These are phyloP conservation scores for Melanopsichium pennsylvanicum DNA, from an alignment of 1,284 basidiomycete species.

Conservation along the genomic window DNA sequence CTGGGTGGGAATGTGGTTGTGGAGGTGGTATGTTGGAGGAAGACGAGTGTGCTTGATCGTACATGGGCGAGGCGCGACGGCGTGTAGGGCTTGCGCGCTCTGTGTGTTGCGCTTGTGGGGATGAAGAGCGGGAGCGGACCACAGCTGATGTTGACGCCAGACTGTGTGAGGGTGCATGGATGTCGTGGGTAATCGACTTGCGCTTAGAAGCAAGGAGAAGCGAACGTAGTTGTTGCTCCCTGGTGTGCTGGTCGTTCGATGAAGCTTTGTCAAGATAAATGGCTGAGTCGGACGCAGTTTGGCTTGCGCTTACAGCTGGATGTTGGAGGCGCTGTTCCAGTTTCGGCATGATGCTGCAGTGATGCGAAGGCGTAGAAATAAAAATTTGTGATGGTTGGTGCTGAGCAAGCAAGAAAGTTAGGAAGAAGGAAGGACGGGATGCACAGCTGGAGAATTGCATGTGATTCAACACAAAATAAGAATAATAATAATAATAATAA, in stretches of 20 bases:
- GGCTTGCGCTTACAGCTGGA: constrained; percentile 1
- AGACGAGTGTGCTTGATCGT: constrained; percentile 11
- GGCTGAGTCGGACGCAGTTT: background rate
- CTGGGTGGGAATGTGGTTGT: constrained; percentile 22
- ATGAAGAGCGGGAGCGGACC: too few relatives aligned
- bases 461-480: too few relatives aligned
- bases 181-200: constrained; percentile 1
- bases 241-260: constrained; percentile 3
- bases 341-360: constrained; percentile 18
- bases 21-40: constrained; percentile 12
- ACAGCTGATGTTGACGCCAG: background rate
- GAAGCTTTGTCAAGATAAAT: background rate
- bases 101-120: too few relatives aligned
- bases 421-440: background rate
- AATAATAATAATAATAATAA: too few relatives aligned
- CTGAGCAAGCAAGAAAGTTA: background rate
- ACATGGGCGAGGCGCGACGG: constrained; percentile 18
- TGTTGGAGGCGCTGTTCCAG: constrained; percentile 26
- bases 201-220: constrained; percentile 31
- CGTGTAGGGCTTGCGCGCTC: constrained; percentile 14
- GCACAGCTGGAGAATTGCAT: constrained; percentile 9
- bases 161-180: background rate
- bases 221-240: constrained; percentile 32
- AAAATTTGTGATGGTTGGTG: too few relatives aligned
- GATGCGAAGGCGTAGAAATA: too few relatives aligned